Evolutionary conservation across 805 yeast species (phyloP).

Genomic region (Helenozyma rhizophorensis): DNA sequence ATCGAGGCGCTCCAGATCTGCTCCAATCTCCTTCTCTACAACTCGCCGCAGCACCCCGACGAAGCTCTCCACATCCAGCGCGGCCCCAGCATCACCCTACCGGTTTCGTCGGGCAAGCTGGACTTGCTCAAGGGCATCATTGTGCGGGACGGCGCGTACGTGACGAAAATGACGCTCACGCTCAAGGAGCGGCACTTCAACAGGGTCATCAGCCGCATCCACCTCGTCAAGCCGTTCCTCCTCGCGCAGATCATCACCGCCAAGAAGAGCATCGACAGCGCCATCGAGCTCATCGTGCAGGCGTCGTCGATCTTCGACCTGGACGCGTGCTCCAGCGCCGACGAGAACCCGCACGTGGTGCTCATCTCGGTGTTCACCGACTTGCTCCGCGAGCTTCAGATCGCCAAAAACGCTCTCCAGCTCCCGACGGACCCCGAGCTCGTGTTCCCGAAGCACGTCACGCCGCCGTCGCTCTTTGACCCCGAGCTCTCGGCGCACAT

Average conservation of each 20-base stretch:
- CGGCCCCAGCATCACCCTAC: constrained; percentile 47
- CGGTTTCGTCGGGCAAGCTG: constrained; percentile 51
- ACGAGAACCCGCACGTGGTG: constrained; percentile 12
- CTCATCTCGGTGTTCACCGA: constrained; percentile 23
- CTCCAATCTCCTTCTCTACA: constrained; percentile 31
- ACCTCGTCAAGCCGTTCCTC: constrained; percentile 29
- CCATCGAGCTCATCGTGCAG: constrained; percentile 23
- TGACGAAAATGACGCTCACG: constrained; percentile 44
- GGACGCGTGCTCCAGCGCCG: constrained; percentile 2
- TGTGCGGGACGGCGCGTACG: constrained; percentile 49
- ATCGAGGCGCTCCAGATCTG: constrained; percentile 36
- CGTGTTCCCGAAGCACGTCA: constrained; percentile 54
- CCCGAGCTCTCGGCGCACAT: constrained; percentile 46
- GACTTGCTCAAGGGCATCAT: constrained; percentile 59
- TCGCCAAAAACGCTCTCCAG: constrained; percentile 27
- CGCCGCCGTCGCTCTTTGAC: constrained; percentile 32
- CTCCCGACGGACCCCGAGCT: constrained; percentile 51
- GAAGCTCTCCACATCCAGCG: constrained; percentile 20
- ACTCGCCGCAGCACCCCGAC: constrained; percentile 34
- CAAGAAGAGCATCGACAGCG: constrained; percentile 35
- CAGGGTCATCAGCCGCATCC: constrained; percentile 25
- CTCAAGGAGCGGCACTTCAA: constrained; percentile 40
- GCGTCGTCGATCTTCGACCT: constrained; percentile 17
- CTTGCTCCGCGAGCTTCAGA: constrained; percentile 20
- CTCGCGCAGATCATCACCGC: constrained; percentile 46